Base-by-base conservation (phyloP, 306 rosid genomes). In the Morella rubra region DNA sequence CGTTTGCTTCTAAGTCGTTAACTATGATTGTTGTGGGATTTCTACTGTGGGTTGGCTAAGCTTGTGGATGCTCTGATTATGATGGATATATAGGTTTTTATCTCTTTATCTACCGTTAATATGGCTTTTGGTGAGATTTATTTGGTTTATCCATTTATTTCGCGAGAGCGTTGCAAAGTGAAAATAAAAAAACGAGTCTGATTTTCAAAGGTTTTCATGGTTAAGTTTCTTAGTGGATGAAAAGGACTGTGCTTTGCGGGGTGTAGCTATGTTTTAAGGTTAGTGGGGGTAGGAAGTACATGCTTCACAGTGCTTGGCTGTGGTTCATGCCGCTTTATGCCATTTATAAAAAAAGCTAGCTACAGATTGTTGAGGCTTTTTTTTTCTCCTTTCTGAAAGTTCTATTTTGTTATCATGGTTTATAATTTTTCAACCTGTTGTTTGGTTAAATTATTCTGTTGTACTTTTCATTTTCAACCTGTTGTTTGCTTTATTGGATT, bases 201-300 rank as follows among this genome's bases (percentile, higher is more conserved):
- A 32, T 2, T 40, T 51, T 47, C 14, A 9, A 12, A 24, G 50
- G 15, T 61, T 59, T 80, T 14, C 60, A 13, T 15, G 37, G 53
- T 74, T 69, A 19, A 32, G 44, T 22, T 14, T 8, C 12, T 4
- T 77, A 22, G 58, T 54, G 73, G 67, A 44, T 50, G 6, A 53
- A 71, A 67, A 80, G 72, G 51, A 64, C 16, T n/a, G 65, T 15
- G 73, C 78, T 67, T 55, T 74, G 50, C 44, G n/a, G 72, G 59
- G 47, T 46, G 53, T 7, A 15, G 46, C 9, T 37, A 8, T 37
- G 46, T 37, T 62, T 5, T 37, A 16, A 62, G 44, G 70, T 71
- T 59, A 37, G 49, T 47, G 52, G 4, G 64, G 52, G 41, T 58
- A 24, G 8, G 3, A 68, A 46, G 76, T 62, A 58, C 58, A 15